A percentile compares a stretch with the other conserved stretches of the same genome.
These are phyloP conservation scores for Phytopythium oedochilum DNA, from an alignment of 352 stramenopile genomes.

Conservation along the genomic window DNA sequence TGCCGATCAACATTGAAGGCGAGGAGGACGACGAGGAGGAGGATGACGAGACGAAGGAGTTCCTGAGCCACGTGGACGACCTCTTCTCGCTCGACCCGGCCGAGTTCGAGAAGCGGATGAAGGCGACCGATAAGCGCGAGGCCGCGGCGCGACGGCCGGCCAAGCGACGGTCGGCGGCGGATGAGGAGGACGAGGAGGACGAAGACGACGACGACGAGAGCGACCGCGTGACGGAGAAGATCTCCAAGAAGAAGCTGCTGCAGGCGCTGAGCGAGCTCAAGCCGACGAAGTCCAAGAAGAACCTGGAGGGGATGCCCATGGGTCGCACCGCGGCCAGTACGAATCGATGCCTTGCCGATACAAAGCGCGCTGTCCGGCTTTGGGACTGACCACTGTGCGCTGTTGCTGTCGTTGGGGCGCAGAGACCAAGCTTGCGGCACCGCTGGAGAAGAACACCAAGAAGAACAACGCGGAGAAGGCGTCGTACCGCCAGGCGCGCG, in stretches of 20 bases:
- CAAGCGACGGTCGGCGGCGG: conserved; percentile 3
- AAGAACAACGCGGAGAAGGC: conserved; percentile 51
- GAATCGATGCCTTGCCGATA: neutral
- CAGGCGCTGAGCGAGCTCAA: conserved; percentile 68
- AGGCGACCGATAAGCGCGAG: conserved; percentile 37
- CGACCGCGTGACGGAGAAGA: conserved; percentile 60
- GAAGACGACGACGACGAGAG: conserved; percentile 38
- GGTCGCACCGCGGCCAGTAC: conserved; percentile 28
- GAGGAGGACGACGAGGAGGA: conserved; percentile 29
- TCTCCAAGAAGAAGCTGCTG: conserved; percentile 64
- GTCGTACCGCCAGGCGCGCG: conserved; percentile 69
- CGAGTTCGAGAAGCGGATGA: conserved; percentile 64
- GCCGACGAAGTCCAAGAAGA: conserved; percentile 19
- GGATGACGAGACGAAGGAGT: conserved; percentile 59
- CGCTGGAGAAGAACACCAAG: conserved; percentile 71
- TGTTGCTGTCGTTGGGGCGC: neutral
- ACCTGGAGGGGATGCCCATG: conserved; percentile 56
- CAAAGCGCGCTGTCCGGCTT: neutral
- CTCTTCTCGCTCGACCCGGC: conserved; percentile 51
- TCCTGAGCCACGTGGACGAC: conserved; percentile 68
- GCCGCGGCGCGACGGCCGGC: conserved; percentile 12
- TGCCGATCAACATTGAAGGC: conserved; percentile 23
- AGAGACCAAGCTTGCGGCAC: conserved; percentile 69
- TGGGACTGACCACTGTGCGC: conserved; percentile 3
- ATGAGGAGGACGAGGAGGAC: conserved; percentile 14